These are phyloP conservation scores for Kurtzmaniella quercitrusa DNA, from an alignment of 1,139 yeast genomes.

Conservation along the genomic window DNA sequence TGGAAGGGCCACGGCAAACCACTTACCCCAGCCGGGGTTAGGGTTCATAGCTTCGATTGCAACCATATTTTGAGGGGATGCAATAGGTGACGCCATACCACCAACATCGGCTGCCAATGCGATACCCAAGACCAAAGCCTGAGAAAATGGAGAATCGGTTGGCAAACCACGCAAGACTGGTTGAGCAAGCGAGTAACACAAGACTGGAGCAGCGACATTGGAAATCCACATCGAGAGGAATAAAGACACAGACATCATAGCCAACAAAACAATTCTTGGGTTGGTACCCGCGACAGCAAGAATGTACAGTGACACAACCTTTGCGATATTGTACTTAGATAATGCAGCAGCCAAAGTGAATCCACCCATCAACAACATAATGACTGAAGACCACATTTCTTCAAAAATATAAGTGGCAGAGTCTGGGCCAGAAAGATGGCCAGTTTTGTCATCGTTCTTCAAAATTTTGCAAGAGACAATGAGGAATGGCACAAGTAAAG, in stretches of 20 bases:
- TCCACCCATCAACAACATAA: conserved; percentile 85
- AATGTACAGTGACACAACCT: conserved; percentile 74
- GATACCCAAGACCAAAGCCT: conserved; percentile 82
- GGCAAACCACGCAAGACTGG: conserved; percentile 83
- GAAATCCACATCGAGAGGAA: conserved; percentile 94
- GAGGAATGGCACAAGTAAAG: conserved; percentile 74
- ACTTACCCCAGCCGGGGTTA: conserved; percentile 89
- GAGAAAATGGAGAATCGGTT: conserved; percentile 70
- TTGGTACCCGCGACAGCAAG: conserved; percentile 81
- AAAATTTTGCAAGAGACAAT: conserved; percentile 72
- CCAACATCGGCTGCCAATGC: conserved; percentile 91
- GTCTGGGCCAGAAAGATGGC: conserved; percentile 55
- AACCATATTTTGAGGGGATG: conserved; percentile 91
- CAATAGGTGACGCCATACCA: conserved; percentile 95
- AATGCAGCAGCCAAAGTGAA: conserved; percentile 92
- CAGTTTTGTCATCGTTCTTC: conserved; percentile 48
- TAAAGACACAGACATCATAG: conserved; percentile 82
- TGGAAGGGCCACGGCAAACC: conserved; percentile 88
- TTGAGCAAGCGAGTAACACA: conserved; percentile 85
- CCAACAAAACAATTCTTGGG: conserved; percentile 69
- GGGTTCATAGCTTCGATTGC: conserved; percentile 87
- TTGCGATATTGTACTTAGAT: conserved; percentile 86
- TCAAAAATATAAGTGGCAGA: conserved; percentile 77
- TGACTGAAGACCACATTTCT: conserved; percentile 94
- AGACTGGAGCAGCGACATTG: conserved; percentile 93